These are phyloP conservation scores for Oleoguttula mirabilis DNA, from an alignment of 495 filamentous ascomycete genomes.

Conservation along the genomic window DNA sequence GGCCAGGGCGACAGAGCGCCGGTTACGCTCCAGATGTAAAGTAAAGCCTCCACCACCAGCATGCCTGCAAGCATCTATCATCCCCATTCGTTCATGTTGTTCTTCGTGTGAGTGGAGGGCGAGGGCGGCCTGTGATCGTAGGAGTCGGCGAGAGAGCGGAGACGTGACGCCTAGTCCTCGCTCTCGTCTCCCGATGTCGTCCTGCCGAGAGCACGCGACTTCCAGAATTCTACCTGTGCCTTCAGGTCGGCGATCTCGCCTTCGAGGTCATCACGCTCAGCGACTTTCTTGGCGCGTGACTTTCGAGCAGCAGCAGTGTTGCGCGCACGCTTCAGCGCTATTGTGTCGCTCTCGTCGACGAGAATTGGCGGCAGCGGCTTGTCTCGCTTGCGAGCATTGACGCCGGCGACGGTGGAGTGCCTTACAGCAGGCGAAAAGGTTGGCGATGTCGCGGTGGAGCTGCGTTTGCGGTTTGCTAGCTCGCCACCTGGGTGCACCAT, in stretches of 20 bases:
- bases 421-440: slow-evolving; percentile 29
- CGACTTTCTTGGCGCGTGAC: slow-evolving; percentile 72
- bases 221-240: slow-evolving; percentile 40
- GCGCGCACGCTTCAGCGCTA: slow-evolving; percentile 82
- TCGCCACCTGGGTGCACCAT: slow-evolving; percentile 22
- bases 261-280: slow-evolving; percentile 53
- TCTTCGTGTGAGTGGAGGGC: background rate
- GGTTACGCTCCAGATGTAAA: slow-evolving; percentile 4
- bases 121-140: too few relatives aligned
- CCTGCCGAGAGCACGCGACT: slow-evolving; percentile 19
- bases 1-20: background rate
- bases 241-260: slow-evolving; percentile 38
- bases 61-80: slow-evolving; percentile 1
- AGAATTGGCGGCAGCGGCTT: slow-evolving; percentile 72
- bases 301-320: slow-evolving; percentile 95
- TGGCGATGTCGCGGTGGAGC: slow-evolving; percentile 23
- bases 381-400: slow-evolving; percentile 55
- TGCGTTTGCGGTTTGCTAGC: slow-evolving; percentile 15
- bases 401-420: slow-evolving; percentile 59
- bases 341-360: slow-evolving; percentile 55
- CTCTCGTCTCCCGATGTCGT: background rate
- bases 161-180: background rate
- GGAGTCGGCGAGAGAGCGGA: background rate
- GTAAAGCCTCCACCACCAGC: slow-evolving; percentile 8
- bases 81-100: background rate